These are phyloP conservation scores for Houttuynia cordata DNA, from an alignment of 164 flowering plant species.

Conservation along the genomic window DNA sequence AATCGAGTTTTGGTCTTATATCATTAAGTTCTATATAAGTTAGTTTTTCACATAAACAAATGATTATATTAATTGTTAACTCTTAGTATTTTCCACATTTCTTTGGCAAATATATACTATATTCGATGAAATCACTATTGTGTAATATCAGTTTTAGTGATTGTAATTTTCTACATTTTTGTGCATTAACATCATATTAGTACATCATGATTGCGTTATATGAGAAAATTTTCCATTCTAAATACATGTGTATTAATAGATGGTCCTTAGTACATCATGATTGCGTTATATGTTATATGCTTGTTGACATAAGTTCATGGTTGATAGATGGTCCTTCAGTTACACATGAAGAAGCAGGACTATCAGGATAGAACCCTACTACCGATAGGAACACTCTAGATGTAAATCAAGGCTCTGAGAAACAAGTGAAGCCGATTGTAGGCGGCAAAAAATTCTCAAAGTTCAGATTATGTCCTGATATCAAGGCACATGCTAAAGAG, in stretches of 20 bases:
- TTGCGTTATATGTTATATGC: too few species aligned
- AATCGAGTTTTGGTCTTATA: too few species aligned
- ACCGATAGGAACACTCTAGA: constrained; percentile 30
- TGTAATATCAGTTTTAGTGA: too few species aligned
- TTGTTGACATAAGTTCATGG: not conserved
- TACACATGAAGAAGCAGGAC: constrained; percentile 50
- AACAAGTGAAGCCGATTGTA: constrained; percentile 45
- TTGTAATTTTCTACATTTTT: not conserved
- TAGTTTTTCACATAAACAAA: too few species aligned
- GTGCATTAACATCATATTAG: not conserved
- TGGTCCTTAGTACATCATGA: too few species aligned
- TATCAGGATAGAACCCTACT: constrained; percentile 43
- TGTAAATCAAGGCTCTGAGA: constrained; percentile 28
- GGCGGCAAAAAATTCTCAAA: constrained; percentile 47
- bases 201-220: not conserved
- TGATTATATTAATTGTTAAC: too few species aligned
- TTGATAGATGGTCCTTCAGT: constrained; percentile 15
- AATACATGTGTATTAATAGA: too few species aligned
- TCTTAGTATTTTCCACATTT: too few species aligned
- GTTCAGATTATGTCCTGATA: constrained; percentile 32
- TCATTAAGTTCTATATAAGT: too few species aligned
- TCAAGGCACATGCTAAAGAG: constrained; percentile 10
- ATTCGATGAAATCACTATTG: too few species aligned
- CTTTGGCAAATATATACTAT: too few species aligned
- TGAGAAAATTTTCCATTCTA: too few species aligned